A percentile compares a stretch with the other conserved stretches of the same genome.
phyloP scores from a whole-genome alignment of 345 rosid genomes.

The Angophora floribunda region DNA sequence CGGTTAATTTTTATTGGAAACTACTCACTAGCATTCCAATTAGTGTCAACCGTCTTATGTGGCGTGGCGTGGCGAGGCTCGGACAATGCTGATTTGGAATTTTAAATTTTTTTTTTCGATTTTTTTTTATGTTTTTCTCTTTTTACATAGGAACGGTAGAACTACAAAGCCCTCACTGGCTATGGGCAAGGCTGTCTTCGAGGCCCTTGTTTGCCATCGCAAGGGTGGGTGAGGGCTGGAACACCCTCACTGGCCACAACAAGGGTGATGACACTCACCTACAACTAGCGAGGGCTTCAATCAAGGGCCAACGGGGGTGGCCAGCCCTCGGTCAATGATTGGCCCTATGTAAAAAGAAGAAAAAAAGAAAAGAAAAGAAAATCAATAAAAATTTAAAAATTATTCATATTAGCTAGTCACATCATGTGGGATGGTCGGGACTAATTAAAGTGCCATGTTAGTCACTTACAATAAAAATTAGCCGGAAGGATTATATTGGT shows the following conservation, averaged over 20 bases:
- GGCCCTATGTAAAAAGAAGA: accelerated
- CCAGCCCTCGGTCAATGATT: accelerated
- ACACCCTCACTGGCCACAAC: accelerated
- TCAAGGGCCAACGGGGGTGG: accelerated
- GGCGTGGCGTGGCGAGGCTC: accelerated
- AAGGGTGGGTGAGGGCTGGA: not conserved
- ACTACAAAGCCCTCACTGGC: accelerated
- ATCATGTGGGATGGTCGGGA: not conserved
- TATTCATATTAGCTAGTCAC: accelerated
- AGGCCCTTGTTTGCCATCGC: no score
- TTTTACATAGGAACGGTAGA: accelerated
- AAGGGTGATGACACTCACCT: no score
- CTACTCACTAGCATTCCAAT: no score
- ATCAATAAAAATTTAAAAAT: not conserved
- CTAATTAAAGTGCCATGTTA: accelerated
- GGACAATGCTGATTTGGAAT: no score
- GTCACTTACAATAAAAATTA: accelerated
- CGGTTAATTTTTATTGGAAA: no score
- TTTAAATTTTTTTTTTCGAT: no score
- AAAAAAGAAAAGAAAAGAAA: not conserved
- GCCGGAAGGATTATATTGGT: accelerated
- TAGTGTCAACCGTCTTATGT: no score
- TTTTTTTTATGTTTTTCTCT: accelerated
- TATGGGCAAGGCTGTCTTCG: accelerated
- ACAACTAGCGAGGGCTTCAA: not conserved